Percentiles rank a stretch among this genome's conserved stretches.
phyloP scores from a whole-genome alignment of 2,329 filamentous ascomycete species.

The Fonsecaea pedrosoi region DNA sequence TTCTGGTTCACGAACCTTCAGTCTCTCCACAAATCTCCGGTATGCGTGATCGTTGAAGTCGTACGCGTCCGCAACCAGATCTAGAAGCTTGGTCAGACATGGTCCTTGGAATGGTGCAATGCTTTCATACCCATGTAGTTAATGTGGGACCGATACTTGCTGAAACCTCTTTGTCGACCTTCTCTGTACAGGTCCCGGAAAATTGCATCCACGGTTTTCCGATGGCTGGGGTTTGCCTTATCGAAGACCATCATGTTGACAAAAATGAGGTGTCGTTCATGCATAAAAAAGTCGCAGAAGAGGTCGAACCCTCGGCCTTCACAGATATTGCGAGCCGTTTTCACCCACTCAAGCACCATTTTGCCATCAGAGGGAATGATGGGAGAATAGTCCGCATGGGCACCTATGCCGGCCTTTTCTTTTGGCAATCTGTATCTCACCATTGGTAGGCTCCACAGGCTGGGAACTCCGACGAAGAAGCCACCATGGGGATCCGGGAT shows the following conservation, averaged over 20 bases:
- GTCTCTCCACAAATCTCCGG: conserved; percentile 32
- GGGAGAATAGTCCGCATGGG: conserved; percentile 34
- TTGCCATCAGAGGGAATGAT: conserved; percentile 34
- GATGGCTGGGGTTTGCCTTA: conserved; percentile 29
- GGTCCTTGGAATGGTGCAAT: background rate
- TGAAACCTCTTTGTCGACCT: conserved; percentile 31
- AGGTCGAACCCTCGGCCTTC: conserved; percentile 32
- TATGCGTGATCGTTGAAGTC: conserved; percentile 36
- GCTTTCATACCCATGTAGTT: conserved; percentile 33
- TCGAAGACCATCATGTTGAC: conserved; percentile 37
- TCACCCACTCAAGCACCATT: conserved; percentile 32
- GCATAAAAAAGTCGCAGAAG: conserved; percentile 37
- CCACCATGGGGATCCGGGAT: conserved; percentile 33
- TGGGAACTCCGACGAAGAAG: conserved; percentile 34
- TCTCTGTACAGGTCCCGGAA: conserved; percentile 29
- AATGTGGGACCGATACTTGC: conserved; percentile 34
- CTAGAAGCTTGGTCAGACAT: conserved; percentile 6
- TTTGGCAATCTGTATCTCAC: conserved; percentile 30
- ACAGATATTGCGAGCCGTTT: conserved; percentile 24
- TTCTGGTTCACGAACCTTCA: conserved; percentile 21
- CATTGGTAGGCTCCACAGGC: conserved; percentile 35
- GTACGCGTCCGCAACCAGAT: conserved; percentile 31
- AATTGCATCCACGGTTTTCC: conserved; percentile 26
- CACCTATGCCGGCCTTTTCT: conserved; percentile 28
- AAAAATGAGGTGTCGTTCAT: conserved; percentile 35